A percentile compares a stretch with the other conserved stretches of the same genome.
phyloP scores from a whole-genome alignment of 2,329 filamentous ascomycete genomes.

The Colletotrichum truncatum region DNA sequence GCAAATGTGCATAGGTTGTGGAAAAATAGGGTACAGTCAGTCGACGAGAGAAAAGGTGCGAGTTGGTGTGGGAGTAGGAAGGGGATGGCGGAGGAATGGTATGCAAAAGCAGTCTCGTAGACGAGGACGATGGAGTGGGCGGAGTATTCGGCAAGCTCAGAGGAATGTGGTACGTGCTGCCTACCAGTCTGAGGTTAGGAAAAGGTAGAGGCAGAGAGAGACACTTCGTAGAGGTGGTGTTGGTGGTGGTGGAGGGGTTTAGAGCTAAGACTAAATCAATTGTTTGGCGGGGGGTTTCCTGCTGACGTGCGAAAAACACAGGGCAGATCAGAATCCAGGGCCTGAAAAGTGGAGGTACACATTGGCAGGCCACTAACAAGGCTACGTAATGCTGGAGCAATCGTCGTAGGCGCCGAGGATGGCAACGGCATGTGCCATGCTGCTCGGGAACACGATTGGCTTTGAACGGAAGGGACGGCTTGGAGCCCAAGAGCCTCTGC shows the following conservation, averaged over 20 bases:
- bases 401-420: constrained; percentile 18
- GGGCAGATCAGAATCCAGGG: neutral
- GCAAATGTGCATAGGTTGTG: neutral
- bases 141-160: neutral
- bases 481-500: constrained; percentile 20
- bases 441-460: constrained; percentile 5
- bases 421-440: constrained; percentile 20
- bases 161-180: neutral
- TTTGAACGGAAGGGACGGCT: constrained; percentile 29
- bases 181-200: neutral
- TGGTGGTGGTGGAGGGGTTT: constrained; percentile 12
- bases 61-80: constrained; percentile 7
- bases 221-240: neutral
- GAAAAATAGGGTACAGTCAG: neutral
- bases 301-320: constrained; percentile 20
- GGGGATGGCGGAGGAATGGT: neutral
- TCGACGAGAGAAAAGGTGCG: neutral
- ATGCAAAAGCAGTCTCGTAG: neutral
- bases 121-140: neutral
- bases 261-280: neutral
- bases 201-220: neutral
- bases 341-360: constrained; percentile 5
- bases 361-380: constrained; percentile 6
- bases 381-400: constrained; percentile 22
- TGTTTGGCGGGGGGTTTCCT: constrained; percentile 20